Evolutionary conservation across 2,329 filamentous ascomycete genomes (phyloP).

Genomic region (Diaporthe amygdali): DNA sequence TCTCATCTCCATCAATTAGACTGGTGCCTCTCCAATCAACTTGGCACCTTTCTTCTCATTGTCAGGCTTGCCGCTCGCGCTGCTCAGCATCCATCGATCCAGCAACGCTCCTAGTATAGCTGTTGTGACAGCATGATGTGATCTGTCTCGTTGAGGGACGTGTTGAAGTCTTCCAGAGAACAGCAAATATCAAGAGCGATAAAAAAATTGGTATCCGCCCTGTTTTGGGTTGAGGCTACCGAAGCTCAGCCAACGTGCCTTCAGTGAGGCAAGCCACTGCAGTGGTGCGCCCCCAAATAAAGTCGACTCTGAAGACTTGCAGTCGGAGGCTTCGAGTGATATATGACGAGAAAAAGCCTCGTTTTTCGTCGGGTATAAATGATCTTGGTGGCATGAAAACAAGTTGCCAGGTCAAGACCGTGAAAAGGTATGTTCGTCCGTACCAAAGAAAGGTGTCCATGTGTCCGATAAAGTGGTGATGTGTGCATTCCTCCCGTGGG

Average conservation of each 20-base stretch:
- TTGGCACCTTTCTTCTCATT: background rate
- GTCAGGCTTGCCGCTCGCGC: background rate
- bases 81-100: background rate
- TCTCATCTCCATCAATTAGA: background rate
- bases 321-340: background rate
- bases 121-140: constrained; percentile 7
- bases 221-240: background rate
- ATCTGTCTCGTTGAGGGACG: background rate
- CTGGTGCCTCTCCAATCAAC: background rate
- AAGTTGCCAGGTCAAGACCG: background rate
- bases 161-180: constrained; percentile 23
- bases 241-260: background rate
- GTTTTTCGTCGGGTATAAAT: constrained; percentile 5
- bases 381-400: background rate
- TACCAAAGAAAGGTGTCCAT: background rate
- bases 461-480: constrained; percentile 13
- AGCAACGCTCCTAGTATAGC: background rate
- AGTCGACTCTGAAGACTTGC: background rate
- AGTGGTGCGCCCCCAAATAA: background rate
- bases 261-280: background rate
- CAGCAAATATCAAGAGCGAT: constrained; percentile 2
- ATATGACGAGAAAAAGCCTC: background rate
- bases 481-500: constrained; percentile 11
- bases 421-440: constrained; percentile 12
- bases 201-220: background rate